Evolutionary conservation across 176 grass and related monocot species (phyloP).

Genomic region (Carex myosuroides): DNA sequence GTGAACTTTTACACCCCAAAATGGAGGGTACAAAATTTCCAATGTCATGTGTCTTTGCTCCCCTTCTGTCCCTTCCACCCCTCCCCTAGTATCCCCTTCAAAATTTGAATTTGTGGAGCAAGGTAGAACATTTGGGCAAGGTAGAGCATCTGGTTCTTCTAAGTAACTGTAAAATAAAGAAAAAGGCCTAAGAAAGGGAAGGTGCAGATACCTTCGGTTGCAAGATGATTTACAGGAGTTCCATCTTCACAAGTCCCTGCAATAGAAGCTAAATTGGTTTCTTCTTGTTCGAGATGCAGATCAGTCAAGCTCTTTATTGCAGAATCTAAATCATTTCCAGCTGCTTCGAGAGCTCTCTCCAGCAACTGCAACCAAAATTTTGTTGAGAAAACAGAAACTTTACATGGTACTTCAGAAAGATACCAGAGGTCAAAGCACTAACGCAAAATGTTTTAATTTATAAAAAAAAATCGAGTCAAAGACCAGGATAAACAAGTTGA

Average conservation of each 20-base stretch:
- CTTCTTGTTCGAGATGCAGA: constrained; percentile 39
- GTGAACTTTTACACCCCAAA: background rate
- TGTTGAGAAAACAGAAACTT: background rate
- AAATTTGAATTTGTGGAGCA: background rate
- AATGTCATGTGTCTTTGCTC: background rate
- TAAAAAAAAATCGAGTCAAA: background rate
- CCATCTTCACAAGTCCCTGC: constrained; percentile 26
- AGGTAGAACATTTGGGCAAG: background rate
- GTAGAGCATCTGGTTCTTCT: background rate
- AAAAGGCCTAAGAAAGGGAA: background rate
- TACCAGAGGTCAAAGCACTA: background rate
- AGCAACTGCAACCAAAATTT: constrained; percentile 50
- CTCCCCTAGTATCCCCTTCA: background rate
- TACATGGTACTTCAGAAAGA: background rate
- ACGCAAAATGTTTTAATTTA: background rate
- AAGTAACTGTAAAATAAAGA: background rate
- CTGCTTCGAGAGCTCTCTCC: constrained; percentile 61
- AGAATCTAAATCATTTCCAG: constrained; percentile 80
- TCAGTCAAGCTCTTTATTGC: constrained; percentile 79
- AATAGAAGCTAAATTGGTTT: constrained; percentile 29
- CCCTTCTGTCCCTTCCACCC: background rate
- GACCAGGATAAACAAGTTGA: background rate
- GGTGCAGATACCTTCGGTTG: background rate
- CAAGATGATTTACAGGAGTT: background rate
- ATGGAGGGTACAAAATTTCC: background rate